Base-by-base conservation (phyloP, 2,329 filamentous ascomycete species). In the Aspergillus transmontanensis region DNA sequence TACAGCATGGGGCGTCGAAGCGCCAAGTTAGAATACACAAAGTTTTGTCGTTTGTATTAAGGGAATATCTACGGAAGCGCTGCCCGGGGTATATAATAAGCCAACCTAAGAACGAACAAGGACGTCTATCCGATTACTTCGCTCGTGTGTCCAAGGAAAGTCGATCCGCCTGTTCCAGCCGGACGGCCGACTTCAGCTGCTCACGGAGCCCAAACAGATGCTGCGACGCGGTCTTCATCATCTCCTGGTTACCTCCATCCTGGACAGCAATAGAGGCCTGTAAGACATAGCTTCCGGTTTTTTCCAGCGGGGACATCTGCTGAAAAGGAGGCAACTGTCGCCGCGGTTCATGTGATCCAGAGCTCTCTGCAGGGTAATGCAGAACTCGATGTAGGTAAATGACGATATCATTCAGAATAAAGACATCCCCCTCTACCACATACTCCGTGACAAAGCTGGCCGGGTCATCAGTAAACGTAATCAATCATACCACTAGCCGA, bases 131-230 rank as follows among this genome's bases (percentile, higher is more conserved):
- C 55, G 50, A 60, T 72, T 80, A 85, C 73, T 84, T 87, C 45
- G 87, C 84, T 61, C 87, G 80, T 3, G 86, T 87, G 71, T 89
- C 87, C 65, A 89, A 75, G 30, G 84, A 79, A 57, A 89, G 74
- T 57, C 87, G 79, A 73, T 89, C 86, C 1, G 84, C 85, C 53
- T 84, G 80, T 54, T 82, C 80, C 68, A 90, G 71, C 58, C 86
- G 84, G 26, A 89, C 82, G 19, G 83, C 84, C 11, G 76, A 77
- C 68, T 83, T 86, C 75, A 89, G 79, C 62, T 81, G 79, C 60
- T 84, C 82, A 68, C 84, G 85, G 66, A 89, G 80, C 1, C 73
- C 78, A 67, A 85, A 77, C 48, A 90, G 71, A 71, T 89, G 85
- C 63, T 82, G 79, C 30, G 83, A 83, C 0, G 84, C 87, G 32